Base-by-base conservation (phyloP, 495 filamentous ascomycete species). In the Penicillium chermesinum region DNA sequence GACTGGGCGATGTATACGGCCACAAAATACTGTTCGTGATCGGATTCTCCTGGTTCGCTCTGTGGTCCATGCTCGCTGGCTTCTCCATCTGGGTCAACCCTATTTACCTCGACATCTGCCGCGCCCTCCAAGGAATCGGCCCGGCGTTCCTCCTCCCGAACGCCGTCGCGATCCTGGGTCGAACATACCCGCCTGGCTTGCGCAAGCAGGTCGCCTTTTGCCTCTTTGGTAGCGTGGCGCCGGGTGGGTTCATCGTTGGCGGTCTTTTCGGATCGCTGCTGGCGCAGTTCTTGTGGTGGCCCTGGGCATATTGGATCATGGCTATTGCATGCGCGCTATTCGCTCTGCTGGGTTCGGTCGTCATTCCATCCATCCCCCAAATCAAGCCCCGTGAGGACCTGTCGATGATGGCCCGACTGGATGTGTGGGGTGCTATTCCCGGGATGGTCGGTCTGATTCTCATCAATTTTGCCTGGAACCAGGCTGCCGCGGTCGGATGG, bases 1-100 rank as follows among this genome's bases (percentile, higher is more conserved):
- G 82, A 19, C 62, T 86, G 10, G 85, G 85, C 5, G 85, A 87
- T 48, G 62, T 79, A 2, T 80, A 77, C 51, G 85, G 84, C 13
- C 75, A 85, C 52, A 80, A 81, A 46, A 65, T 69, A 1, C 52
- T 86, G 40, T 81, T 87, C 33, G 62, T 81, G 15, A 44, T 71
- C 12, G 85, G 83, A 0, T 82, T 76, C 46, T 38, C 73, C 9
- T 87, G 82, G 82, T 77, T 81, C 32, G 66, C 69, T 1, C 19
- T 82, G 15, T 87, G 80, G 81, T 78, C 78, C 7, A 53, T 77
- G 3, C 45, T 84, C 16, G 75, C 72, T 2, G 84, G 84, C 19
- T 70, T 79, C 37, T 50, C 52, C 30, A 61, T 69, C 35, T 61
- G 56, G 41, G 62, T 53, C 2, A 54, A 48, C 33, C 57, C 60